Percentiles rank a stretch among this genome's conserved stretches.
Evolutionary conservation across 2,329 filamentous ascomycete genomes (phyloP).

Genomic region (Emmonsia crescens): DNA sequence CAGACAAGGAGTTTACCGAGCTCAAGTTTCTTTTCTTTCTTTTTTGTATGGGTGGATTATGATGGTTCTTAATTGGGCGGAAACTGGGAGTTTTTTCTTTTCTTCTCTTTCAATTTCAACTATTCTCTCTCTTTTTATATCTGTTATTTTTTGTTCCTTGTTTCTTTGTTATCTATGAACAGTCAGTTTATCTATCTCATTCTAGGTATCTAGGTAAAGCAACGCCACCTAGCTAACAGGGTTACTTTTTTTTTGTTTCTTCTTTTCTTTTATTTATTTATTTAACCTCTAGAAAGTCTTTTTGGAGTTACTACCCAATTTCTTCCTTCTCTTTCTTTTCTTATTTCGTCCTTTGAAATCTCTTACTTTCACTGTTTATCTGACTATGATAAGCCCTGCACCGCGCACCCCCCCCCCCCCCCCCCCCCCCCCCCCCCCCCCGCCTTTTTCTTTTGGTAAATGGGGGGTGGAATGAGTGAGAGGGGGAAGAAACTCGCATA

Average conservation of each 20-base stretch:
- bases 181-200: not conserved
- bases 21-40: not conserved
- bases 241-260: constrained; percentile 1
- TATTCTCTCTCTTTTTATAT: not conserved
- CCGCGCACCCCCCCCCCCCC: too few species aligned
- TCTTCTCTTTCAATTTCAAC: not conserved
- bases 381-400: not conserved
- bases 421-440: too few species aligned
- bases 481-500: too few species aligned
- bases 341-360: constrained; percentile 6
- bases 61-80: not conserved
- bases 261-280: constrained; percentile 9
- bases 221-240: not conserved
- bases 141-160: not conserved
- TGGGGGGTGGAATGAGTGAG: too few species aligned
- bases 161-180: not conserved
- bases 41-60: not conserved
- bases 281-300: too few species aligned
- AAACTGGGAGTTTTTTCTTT: not conserved
- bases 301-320: too few species aligned
- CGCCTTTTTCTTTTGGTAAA: too few species aligned
- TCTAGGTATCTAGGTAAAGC: not conserved
- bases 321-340: constrained; percentile 9
- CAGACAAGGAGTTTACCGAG: not conserved
- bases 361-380: not conserved